Conservation (phyloP, 164 flowering plant species). For the Magnolia kwangsiensis region DNA sequence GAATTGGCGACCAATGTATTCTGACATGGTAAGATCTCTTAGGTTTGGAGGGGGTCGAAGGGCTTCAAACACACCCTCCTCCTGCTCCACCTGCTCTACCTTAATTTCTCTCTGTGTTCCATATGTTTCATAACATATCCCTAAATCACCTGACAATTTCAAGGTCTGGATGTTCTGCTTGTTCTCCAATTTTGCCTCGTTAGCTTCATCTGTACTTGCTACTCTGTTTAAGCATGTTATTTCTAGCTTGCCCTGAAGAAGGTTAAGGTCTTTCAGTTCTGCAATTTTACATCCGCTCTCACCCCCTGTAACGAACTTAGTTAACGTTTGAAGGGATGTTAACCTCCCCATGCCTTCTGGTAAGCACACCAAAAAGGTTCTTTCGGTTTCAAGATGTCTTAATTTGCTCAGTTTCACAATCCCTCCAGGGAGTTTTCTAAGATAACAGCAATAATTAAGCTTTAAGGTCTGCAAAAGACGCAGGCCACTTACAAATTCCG, state of each 20-base stretch:
- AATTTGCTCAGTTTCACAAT: background rate
- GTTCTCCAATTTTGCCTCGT: background rate
- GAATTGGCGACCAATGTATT: background rate
- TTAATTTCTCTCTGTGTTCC: too few relatives aligned
- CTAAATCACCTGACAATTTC: background rate
- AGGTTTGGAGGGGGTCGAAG: background rate
- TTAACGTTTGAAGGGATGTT: background rate
- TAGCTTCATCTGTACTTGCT: background rate
- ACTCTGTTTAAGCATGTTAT: background rate
- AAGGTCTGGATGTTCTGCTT: background rate
- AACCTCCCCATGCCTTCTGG: background rate
- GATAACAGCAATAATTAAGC: background rate
- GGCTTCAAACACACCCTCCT: background rate
- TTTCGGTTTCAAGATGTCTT: constrained; percentile 7
- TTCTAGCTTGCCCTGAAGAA: background rate
- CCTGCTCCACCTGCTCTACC: background rate
- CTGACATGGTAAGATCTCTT: background rate
- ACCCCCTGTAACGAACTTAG: background rate
- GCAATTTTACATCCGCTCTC: background rate
- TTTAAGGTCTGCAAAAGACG: constrained; percentile 3
- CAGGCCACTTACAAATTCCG: background rate
- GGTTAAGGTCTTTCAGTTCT: background rate
- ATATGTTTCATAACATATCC: background rate
- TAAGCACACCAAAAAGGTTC: fast-evolving
- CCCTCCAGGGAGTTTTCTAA: background rate